A percentile compares a stretch with the other conserved stretches of the same genome.
Evolutionary conservation across 306 rosid species (phyloP).

Genomic region (Vicia sativa): DNA sequence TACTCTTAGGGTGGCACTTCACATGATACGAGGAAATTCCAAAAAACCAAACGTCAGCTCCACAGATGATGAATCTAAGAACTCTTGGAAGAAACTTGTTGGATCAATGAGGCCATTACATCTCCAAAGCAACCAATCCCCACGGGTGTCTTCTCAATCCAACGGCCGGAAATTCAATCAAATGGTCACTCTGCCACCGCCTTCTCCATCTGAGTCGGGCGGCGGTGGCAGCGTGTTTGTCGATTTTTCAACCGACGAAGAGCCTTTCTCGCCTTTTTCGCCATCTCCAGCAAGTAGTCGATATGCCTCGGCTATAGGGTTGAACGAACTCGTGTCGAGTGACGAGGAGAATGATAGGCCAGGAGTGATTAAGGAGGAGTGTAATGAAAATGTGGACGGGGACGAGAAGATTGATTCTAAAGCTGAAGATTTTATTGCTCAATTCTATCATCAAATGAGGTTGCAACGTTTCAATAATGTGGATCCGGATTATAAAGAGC

Average conservation of each 20-base stretch:
- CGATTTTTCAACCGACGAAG: background rate
- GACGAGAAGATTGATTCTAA: constrained; percentile 68
- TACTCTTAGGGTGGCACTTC: constrained; percentile 45
- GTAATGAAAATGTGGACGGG: constrained; percentile 54
- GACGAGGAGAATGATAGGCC: constrained; percentile 26
- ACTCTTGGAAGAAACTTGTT: constrained; percentile 48
- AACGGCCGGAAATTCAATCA: background rate
- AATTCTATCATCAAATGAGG: constrained; percentile 66
- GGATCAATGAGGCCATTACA: constrained; percentile 69
- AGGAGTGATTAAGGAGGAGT: background rate
- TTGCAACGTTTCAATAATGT: constrained; percentile 50
- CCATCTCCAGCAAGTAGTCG: constrained; percentile 35
- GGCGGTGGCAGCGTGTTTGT: background rate
- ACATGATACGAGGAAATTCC: constrained; percentile 49
- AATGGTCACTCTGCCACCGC: too few species aligned
- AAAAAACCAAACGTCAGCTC: constrained; percentile 28
- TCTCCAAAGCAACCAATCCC: constrained; percentile 46
- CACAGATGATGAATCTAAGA: constrained; percentile 30
- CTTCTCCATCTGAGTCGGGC: background rate
- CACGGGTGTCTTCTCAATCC: background rate
- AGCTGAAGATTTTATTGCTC: constrained; percentile 78
- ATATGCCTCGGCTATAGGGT: constrained; percentile 55
- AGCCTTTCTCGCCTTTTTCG: constrained; percentile 25
- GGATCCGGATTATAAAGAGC: constrained; percentile 39
- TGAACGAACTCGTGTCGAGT: constrained; percentile 47